Conservation (phyloP, 2,329 filamentous ascomycete genomes). For the Penicillium crustosum region DNA sequence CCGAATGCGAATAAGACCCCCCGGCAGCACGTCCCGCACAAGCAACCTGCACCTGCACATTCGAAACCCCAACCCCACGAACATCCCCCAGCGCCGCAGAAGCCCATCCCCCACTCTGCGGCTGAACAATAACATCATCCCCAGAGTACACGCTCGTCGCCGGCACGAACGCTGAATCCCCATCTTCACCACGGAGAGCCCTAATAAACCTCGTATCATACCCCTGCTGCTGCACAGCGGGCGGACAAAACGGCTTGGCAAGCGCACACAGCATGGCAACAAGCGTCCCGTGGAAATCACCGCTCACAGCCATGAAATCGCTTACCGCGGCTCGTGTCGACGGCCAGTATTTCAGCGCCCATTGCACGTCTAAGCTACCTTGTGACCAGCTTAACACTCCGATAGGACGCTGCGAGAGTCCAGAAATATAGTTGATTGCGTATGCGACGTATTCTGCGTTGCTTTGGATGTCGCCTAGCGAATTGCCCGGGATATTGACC, state of each 20-base stretch:
- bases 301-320: slow-evolving; percentile 3
- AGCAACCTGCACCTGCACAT: slow-evolving; percentile 4
- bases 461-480: slow-evolving; percentile 5
- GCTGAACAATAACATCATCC: background rate
- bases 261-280: background rate
- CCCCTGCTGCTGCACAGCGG: slow-evolving; percentile 5
- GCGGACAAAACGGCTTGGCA: background rate
- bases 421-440: slow-evolving; percentile 10
- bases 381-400: slow-evolving; percentile 57
- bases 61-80: slow-evolving; percentile 1
- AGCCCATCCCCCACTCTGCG: slow-evolving; percentile 1
- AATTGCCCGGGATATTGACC: slow-evolving; percentile 10
- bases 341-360: slow-evolving; percentile 51
- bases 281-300: slow-evolving; percentile 3
- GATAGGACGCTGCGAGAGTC: slow-evolving; percentile 32
- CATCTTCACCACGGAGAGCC: background rate
- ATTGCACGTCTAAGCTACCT: slow-evolving; percentile 56
- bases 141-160: slow-evolving; percentile 5
- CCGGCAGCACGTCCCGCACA: background rate
- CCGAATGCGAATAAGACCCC: slow-evolving; percentile 6
- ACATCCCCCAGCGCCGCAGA: slow-evolving; percentile 3
- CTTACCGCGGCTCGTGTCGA: slow-evolving; percentile 7
- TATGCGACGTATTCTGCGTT: slow-evolving; percentile 15
- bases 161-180: slow-evolving; percentile 7
- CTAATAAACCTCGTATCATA: background rate